A percentile compares a stretch with the other conserved stretches of the same genome.
Conservation (phyloP, 73 alveolate genomes). For the Urostyla sp. region DNA sequence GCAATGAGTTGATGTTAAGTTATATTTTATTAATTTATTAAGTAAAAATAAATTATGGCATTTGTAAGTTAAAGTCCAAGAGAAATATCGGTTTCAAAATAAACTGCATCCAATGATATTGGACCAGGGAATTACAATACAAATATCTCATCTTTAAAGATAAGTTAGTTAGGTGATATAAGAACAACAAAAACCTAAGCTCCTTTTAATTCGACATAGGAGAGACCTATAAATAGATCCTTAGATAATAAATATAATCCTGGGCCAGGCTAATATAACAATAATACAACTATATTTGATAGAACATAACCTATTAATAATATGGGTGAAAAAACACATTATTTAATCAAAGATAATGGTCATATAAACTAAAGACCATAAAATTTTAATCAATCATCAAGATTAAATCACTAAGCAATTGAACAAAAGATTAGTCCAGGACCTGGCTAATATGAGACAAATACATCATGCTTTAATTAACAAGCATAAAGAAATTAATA, state of each 20-base stretch:
- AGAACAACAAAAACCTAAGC: neutral
- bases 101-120: neutral
- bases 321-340: slow-evolving; percentile 17
- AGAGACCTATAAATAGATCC: neutral
- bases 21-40: neutral
- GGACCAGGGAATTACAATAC: slow-evolving; percentile 41
- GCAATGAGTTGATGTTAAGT: no score
- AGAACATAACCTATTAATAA: slow-evolving; percentile 5
- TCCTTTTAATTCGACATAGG: neutral
- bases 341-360: slow-evolving; percentile 38
- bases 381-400: slow-evolving; percentile 17
- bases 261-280: slow-evolving; percentile 7
- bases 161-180: neutral
- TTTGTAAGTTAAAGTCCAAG: slow-evolving; percentile 34
- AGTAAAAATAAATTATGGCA: slow-evolving; percentile 2
- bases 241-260: no score
- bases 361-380: slow-evolving; percentile 28
- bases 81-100: neutral
- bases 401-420: neutral
- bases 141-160: neutral
- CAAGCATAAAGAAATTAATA: neutral
- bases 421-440: slow-evolving; percentile 26
- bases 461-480: neutral
- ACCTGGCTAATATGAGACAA: slow-evolving; percentile 9
- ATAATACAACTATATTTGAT: neutral